Base-by-base conservation (phyloP, 148 eudicot species). In the Cornus suecica region DNA sequence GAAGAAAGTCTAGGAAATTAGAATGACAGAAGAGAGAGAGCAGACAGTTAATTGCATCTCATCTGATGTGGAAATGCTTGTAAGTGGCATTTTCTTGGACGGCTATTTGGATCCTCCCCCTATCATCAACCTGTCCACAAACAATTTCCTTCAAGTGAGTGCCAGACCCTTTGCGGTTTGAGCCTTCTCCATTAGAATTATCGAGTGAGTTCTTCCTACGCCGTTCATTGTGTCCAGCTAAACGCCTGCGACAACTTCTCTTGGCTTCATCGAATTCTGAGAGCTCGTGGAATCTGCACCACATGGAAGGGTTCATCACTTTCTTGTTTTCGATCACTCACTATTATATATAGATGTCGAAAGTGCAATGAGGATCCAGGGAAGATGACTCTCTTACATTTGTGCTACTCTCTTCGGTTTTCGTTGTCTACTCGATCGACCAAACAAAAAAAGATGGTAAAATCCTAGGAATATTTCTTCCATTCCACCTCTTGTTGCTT, bases 181-280 rank as follows among this genome's bases (percentile, higher is more conserved):
- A 66, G 22, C 65, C 74, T 74, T 74, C 79, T 75, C 73, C 87
- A 0, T 63, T 41, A 20, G 76, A 32, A 2, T 85, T 84, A 1
- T 83, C 86, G 1, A 65, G 13, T 10, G 84, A 64, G 75, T 23
- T 79, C 81, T 86, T 86, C 70, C 89, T 78, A 1, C 89, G 69
- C 56, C 89, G 69, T 56, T 86, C 89, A 29, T 86, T 86, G 79
- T 86, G 89, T 27, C 89, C 89, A 2, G 89, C 87, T 72, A 86
- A 34, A 20, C 87, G 82, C 76, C 85, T 73, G 29, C 89, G 75
- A 68, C 89, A 86, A 42, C 89, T 86, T 76, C 89, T 72, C 48
- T 86, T 86, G 23, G 84, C 41, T 45, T 86, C 86, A 65, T 86
- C 89, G 48, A 86, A 86, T 69, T 86, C 89, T 18, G 84, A 75